Base-by-base conservation (phyloP, 345 rosid genomes). In the Sisymbrium altissimum region DNA sequence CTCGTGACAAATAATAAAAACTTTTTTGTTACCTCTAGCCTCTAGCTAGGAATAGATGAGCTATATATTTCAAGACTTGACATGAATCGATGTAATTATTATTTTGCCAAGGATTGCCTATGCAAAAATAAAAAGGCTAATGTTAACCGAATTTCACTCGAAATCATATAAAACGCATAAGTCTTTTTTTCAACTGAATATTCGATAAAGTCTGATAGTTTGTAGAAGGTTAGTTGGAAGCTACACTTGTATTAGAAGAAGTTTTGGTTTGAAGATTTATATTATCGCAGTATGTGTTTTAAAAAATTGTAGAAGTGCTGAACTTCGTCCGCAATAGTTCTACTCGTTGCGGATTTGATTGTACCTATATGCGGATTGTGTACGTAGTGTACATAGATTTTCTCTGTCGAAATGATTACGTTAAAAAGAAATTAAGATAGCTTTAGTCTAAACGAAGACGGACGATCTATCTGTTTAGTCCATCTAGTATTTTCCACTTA, bases 1-100 rank as follows among this genome's bases (percentile, higher is more conserved):
- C 80, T 45, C 66, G 75, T 76, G 75, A 76, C 80, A 56, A 76
- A 70, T 25, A 70, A 70, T 53, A n/a, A 55, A 64, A 63, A 70
- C 66, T 44, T 69, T 43, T 53, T 53, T 43, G 58, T 63, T 58
- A 17, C 10, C 35, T 64, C 19, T 64, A 70, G 66, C 38, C 61
- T 64, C 66, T 70, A 62, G 43, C 74, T 74, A 55, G 9, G 33
- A 38, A 19, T 66, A 49, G 68, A 61, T 46, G 45, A 52, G 68
- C 74, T 62, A 35, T 41, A 61, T 21, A 15, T 38, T 55, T 64
- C 66, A 64, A 70, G 71, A 70, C 76, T 19, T 70, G 66, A 76
- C 80, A 64, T 45, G 61, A 63, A 18, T 45, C 19, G 2, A 54
- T 70, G 30, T 55, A 38, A 21, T 13, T 54, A 40, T 61, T 43